Conservation (phyloP, 257 asterid genomes). For the Solanum clarkiae region DNA sequence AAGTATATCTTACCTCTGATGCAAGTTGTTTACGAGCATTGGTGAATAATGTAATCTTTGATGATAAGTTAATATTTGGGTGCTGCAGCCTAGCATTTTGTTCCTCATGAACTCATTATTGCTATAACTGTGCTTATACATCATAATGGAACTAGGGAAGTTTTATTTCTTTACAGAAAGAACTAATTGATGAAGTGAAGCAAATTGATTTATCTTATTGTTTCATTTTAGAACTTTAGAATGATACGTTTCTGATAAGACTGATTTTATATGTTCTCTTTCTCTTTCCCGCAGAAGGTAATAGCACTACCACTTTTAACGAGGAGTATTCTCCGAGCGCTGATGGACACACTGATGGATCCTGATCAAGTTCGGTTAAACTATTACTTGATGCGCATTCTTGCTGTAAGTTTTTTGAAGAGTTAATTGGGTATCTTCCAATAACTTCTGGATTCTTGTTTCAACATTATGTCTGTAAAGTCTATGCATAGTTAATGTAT, state of each 20-base stretch:
- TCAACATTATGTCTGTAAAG: background rate
- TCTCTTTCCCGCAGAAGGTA: conserved; percentile 27
- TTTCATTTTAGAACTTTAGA: background rate
- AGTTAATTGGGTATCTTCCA: background rate
- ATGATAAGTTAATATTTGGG: background rate
- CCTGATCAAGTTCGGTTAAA: conserved; percentile 41
- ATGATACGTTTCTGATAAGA: background rate
- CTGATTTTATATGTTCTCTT: background rate
- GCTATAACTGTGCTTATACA: background rate
- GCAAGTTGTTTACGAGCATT: background rate
- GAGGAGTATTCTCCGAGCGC: conserved; percentile 15
- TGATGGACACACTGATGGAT: conserved; percentile 31
- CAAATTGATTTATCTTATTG: background rate
- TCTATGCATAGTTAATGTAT: background rate
- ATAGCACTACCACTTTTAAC: conserved; percentile 31
- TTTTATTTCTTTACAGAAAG: background rate
- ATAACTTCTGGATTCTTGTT: background rate
- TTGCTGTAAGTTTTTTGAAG: conserved; percentile 33
- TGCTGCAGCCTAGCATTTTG: background rate
- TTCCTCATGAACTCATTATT: background rate
- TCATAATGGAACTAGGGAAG: background rate
- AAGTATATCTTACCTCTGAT: background rate
- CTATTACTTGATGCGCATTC: conserved; percentile 40
- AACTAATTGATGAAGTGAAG: background rate
- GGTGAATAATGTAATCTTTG: background rate